These are phyloP conservation scores for Russula ochroleuca DNA, from an alignment of 768 basidiomycete genomes.

Conservation along the genomic window DNA sequence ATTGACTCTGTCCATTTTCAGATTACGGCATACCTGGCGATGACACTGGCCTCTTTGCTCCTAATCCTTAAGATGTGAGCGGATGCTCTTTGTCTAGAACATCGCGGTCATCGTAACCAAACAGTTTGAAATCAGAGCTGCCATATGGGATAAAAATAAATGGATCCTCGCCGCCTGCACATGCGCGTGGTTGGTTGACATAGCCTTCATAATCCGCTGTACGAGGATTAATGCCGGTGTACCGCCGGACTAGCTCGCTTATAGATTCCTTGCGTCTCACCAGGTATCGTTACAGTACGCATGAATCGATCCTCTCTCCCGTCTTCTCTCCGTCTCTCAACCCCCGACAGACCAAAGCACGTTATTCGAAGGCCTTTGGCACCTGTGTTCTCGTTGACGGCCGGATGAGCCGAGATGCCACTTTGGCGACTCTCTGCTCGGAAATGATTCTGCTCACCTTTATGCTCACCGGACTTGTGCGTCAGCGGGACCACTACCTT, in stretches of 20 bases:
- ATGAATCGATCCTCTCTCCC: neutral
- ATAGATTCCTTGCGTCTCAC: neutral
- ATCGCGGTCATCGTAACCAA: neutral
- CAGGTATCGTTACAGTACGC: slow-evolving; percentile 13
- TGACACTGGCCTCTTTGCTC: slow-evolving; percentile 2
- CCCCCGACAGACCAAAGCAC: neutral
- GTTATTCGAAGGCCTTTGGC: neutral
- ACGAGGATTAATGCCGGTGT: neutral
- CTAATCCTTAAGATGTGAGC: slow-evolving; percentile 22
- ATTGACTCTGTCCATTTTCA: neutral
- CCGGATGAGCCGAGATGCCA: neutral
- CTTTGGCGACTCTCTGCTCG: slow-evolving; percentile 4
- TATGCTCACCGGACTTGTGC: slow-evolving; percentile 16
- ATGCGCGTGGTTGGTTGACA: slow-evolving; percentile 10
- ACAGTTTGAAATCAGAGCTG: slow-evolving; percentile 2
- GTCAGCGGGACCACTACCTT: slow-evolving; percentile 22
- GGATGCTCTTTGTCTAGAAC: neutral
- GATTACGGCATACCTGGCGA: slow-evolving; percentile 11
- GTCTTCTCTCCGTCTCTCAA: neutral
- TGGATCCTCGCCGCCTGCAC: slow-evolving; percentile 7
- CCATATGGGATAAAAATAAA: slow-evolving; percentile 14
- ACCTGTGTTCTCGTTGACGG: neutral
- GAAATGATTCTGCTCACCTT: slow-evolving; percentile 15
- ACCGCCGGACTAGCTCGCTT: neutral
- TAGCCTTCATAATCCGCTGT: slow-evolving; percentile 22